Percentiles rank a stretch among this genome's conserved stretches.
These are phyloP conservation scores for Physcomitrellopsis africana DNA, from an alignment of 225 moss, liverwort and hornwort species.

Conservation along the genomic window DNA sequence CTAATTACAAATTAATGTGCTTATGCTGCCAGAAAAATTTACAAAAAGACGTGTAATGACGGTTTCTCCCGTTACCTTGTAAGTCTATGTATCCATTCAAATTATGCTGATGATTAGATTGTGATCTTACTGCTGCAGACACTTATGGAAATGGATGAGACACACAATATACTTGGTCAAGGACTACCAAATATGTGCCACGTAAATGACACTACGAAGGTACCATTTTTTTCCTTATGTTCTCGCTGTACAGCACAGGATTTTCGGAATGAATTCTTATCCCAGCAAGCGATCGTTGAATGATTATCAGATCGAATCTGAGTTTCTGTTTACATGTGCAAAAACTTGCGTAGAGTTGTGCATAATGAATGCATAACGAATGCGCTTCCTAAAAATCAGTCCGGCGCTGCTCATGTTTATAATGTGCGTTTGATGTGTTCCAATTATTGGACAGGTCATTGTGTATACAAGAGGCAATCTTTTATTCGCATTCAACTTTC, in stretches of 20 bases:
- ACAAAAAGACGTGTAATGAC: neutral
- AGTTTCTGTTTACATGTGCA: neutral
- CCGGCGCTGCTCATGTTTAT: neutral
- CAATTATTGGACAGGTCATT: slow-evolving; percentile 59
- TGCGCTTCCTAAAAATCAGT: neutral
- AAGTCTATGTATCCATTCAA: neutral
- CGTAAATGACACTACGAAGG: slow-evolving; percentile 84
- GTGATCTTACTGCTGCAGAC: slow-evolving; percentile 52
- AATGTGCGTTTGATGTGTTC: neutral
- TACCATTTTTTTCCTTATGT: slow-evolving; percentile 30
- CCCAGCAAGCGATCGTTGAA: slow-evolving; percentile 2
- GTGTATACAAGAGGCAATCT: slow-evolving; percentile 76
- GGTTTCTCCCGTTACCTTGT: slow-evolving; percentile 14
- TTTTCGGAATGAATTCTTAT: neutral
- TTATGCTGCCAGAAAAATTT: slow-evolving; percentile 15
- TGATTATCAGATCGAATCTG: slow-evolving; percentile 2
- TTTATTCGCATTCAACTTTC: slow-evolving; percentile 93
- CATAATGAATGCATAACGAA: no score
- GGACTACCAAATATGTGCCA: slow-evolving; percentile 67
- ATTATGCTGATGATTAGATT: neutral
- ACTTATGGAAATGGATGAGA: slow-evolving; percentile 82
- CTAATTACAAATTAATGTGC: neutral
- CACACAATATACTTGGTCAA: slow-evolving; percentile 60
- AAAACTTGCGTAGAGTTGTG: neutral
- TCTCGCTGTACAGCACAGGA: slow-evolving; percentile 7